phyloP scores from a whole-genome alignment of 1,139 yeast genomes.

The Hansenula lynferdii region DNA sequence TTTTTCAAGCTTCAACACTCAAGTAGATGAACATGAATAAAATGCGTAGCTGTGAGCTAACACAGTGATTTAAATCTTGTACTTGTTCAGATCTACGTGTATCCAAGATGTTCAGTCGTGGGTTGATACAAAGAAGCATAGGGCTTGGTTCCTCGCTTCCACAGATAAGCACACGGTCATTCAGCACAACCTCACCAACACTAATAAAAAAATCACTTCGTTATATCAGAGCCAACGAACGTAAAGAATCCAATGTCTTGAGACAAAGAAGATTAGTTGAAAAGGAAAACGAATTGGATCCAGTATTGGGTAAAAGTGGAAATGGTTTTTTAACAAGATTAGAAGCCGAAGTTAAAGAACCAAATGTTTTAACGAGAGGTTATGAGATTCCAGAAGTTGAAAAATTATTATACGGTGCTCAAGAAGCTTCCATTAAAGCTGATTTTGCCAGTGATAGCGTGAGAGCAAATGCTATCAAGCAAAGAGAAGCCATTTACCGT shows the following conservation, averaged over 20 bases:
- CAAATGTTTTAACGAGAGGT: slow-evolving; percentile 54
- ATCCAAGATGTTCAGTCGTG: not conserved
- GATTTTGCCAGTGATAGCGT: slow-evolving; percentile 27
- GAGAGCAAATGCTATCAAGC: slow-evolving; percentile 45
- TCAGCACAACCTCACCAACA: slow-evolving; percentile 7
- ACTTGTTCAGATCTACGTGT: no score
- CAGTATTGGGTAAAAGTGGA: slow-evolving; percentile 69
- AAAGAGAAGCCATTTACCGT: slow-evolving; percentile 66
- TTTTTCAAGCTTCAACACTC: no score
- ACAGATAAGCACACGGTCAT: slow-evolving; percentile 5
- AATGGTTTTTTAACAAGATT: slow-evolving; percentile 71
- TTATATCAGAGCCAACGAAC: slow-evolving; percentile 19
- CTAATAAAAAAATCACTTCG: slow-evolving; percentile 18
- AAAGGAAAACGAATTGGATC: slow-evolving; percentile 50
- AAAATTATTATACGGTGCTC: slow-evolving; percentile 73
- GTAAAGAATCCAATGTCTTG: slow-evolving; percentile 20
- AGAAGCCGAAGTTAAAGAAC: slow-evolving; percentile 58
- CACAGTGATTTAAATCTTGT: no score
- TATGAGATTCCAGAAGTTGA: slow-evolving; percentile 64
- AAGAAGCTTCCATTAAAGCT: slow-evolving; percentile 50
- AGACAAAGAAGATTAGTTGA: slow-evolving; percentile 31
- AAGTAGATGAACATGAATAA: no score
- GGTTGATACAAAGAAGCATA: not conserved
- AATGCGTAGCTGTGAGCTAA: no score
- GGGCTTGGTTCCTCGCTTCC: slow-evolving; percentile 3